Evolutionary conservation across 176 grass and related monocot species (phyloP), one percentile per base, ranked within the genome.

Genomic region (Poa annua): DNA sequence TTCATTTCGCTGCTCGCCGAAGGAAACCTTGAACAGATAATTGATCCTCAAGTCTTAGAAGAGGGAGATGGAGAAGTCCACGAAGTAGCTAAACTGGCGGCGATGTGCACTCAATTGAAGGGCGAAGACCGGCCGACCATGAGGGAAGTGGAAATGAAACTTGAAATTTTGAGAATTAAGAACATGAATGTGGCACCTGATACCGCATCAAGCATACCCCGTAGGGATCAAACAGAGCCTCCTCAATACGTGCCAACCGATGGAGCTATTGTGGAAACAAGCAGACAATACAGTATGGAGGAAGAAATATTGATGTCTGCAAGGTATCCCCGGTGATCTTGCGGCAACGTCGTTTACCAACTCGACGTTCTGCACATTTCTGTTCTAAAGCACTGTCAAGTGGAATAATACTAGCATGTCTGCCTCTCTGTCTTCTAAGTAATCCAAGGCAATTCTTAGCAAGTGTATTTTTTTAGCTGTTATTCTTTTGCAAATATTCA

Each of bases 61-160:
- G 75, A 42, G 38, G 75, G 17, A 4, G 12, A 60, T 17, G 16
- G 35, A 32, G 77, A 76, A 52, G 26, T 77, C 56, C 74, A 75
- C 2, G 74, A 54, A 1, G 74, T 81, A 9, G 80, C 80, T 11
- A 71, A 47, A 62, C 64, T 88, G 42, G 80, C 86, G 2, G 52
- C 79, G 1, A 63, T 41, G 55, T 88, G 76, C 62, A 84, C 71
- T 44, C 71, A 61, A 13, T 29, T 84, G 55, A 83, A 82, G 49
- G 70, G 61, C 70, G 86, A 88, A 77, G 34, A 78, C 4, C 56
- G 80, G 61, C 36, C 69, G 48, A n/a, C 51, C 38, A 76, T 34
- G 34, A n/a, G n/a, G n/a, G n/a, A n/a, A n/a, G n/a, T n/a, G n/a
- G n/a, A n/a, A n/a, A n/a, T n/a, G n/a, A n/a, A 47, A 71, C 67